phyloP scores from a whole-genome alignment of 768 basidiomycete genomes.

The Pholiota conissans region DNA sequence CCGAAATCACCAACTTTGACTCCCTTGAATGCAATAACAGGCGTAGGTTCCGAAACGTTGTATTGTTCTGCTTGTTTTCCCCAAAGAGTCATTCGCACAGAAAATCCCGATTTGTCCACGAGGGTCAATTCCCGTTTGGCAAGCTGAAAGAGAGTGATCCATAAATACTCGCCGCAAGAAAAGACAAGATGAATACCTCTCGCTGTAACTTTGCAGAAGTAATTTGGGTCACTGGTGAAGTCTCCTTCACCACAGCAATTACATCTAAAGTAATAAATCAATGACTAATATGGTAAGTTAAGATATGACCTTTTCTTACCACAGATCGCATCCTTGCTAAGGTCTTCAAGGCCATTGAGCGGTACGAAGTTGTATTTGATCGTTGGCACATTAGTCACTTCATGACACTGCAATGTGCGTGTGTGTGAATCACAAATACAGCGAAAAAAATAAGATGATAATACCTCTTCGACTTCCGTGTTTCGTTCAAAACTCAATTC shows the following conservation, averaged over 20 bases:
- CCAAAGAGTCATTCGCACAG: conserved; percentile 90
- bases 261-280: conserved; percentile 59
- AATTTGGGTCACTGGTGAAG: conserved; percentile 66
- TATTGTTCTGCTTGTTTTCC: conserved; percentile 92
- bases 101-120: conserved; percentile 79
- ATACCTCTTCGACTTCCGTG: conserved; percentile 84
- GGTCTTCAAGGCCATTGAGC: conserved; percentile 58
- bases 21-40: conserved; percentile 91
- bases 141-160: conserved; percentile 45
- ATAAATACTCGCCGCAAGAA: background rate
- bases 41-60: conserved; percentile 44
- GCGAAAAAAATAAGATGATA: conserved; percentile 17
- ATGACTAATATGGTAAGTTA: conserved; percentile 1
- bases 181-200: conserved; percentile 39
- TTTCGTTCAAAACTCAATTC: conserved; percentile 84
- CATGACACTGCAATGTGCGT: conserved; percentile 62
- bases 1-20: conserved; percentile 92
- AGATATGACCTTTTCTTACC: conserved; percentile 64
- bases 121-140: conserved; percentile 87
- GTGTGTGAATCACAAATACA: background rate
- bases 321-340: conserved; percentile 79
- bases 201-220: conserved; percentile 73
- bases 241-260: conserved; percentile 82
- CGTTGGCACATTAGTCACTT: conserved; percentile 71
- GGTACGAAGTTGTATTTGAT: conserved; percentile 83